These are phyloP conservation scores for Citrullus mucosospermus DNA, from an alignment of 306 rosid genomes.

Conservation along the genomic window DNA sequence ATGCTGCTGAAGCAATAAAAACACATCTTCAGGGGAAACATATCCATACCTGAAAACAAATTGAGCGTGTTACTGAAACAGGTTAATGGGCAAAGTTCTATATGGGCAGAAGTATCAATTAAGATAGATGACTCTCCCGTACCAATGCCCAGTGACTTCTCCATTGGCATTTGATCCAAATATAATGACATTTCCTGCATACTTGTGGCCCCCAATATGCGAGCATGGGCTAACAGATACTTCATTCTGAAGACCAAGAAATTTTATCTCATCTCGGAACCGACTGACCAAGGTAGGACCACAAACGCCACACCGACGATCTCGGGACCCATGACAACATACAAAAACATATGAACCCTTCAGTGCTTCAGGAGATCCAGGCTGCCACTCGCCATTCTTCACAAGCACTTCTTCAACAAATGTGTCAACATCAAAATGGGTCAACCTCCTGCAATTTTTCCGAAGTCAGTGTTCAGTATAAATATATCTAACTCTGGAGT, in stretches of 20 bases:
- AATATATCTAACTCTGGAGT: background rate
- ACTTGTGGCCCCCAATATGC: conserved; percentile 79
- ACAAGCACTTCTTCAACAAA: conserved; percentile 98
- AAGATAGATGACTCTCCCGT: conserved; percentile 14
- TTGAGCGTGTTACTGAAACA: background rate
- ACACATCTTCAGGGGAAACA: conserved; percentile 75
- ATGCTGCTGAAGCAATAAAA: conserved; percentile 67
- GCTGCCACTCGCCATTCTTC: conserved; percentile 85
- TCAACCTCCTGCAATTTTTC: conserved; percentile 61
- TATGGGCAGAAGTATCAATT: background rate
- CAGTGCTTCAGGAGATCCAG: conserved; percentile 74
- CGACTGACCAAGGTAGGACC: conserved; percentile 72
- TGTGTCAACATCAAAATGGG: conserved; percentile 89
- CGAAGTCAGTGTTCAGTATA: background rate
- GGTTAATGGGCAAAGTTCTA: background rate
- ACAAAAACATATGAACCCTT: conserved; percentile 67
- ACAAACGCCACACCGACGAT: conserved; percentile 92
- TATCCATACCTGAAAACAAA: conserved; percentile 71
- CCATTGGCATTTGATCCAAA: conserved; percentile 47
- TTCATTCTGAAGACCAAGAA: conserved; percentile 54
- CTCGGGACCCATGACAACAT: conserved; percentile 83
- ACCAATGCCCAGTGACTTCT: conserved; percentile 85
- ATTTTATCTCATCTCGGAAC: conserved; percentile 70
- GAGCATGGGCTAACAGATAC: conserved; percentile 93
- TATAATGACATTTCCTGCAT: conserved; percentile 84